These are phyloP conservation scores for Entomortierella beljakovae DNA, from an alignment of 192 early-diverging fungal species.

Conservation along the genomic window DNA sequence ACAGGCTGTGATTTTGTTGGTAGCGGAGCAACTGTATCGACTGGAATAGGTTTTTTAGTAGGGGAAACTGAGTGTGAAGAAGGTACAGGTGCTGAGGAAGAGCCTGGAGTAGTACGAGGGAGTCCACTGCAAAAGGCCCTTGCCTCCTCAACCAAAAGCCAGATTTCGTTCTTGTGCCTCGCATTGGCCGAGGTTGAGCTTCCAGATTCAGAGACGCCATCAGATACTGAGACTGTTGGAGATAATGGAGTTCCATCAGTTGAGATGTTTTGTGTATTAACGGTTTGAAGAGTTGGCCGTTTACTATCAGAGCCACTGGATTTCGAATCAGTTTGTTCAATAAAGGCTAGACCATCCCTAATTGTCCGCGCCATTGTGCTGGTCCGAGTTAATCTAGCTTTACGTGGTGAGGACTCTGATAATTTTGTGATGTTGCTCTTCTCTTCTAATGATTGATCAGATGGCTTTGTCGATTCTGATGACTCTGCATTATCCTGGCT, in stretches of 20 bases:
- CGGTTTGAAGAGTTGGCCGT: no score
- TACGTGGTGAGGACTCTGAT: constrained; percentile 2
- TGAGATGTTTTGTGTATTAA: background rate
- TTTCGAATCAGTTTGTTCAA: constrained; percentile 8
- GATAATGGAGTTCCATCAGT: background rate
- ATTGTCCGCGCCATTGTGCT: constrained; percentile 30
- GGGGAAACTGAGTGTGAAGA: background rate
- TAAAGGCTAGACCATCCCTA: constrained; percentile 22
- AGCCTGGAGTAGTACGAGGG: background rate
- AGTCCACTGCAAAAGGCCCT: constrained; percentile 35
- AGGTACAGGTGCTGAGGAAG: background rate
- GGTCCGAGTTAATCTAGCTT: constrained; percentile 13
- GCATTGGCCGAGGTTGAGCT: background rate
- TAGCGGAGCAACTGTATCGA: background rate
- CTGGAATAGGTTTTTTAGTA: background rate
- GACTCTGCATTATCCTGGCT: background rate
- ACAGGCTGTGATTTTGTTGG: background rate
- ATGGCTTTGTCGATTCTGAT: background rate
- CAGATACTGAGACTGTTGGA: background rate
- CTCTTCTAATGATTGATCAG: background rate
- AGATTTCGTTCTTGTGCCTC: constrained; percentile 9
- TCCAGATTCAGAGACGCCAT: background rate
- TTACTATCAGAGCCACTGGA: constrained; percentile 1
- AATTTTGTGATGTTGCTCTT: background rate
- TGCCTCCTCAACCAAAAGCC: constrained; percentile 35